phyloP scores from a whole-genome alignment of 2,329 filamentous ascomycete species.

The Pochonia chlamydosporia region DNA sequence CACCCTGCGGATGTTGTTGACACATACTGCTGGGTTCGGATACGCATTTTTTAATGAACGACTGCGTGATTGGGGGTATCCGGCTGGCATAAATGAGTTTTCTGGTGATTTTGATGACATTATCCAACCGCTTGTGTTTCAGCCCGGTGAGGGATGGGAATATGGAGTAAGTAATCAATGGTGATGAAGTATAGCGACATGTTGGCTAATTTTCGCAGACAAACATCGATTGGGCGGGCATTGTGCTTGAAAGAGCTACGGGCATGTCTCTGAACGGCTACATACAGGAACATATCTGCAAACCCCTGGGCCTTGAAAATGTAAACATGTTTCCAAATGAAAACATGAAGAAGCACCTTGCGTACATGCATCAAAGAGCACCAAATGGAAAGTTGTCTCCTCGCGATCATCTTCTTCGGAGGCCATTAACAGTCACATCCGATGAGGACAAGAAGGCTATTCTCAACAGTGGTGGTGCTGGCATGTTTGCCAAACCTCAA shows the following conservation, averaged over 20 bases:
- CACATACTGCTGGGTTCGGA: conserved; percentile 50
- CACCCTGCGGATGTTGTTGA: conserved; percentile 53
- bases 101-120: conserved; percentile 47
- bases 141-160: conserved; percentile 57
- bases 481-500: conserved; percentile 51
- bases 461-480: conserved; percentile 57
- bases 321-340: conserved; percentile 51
- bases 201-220: conserved; percentile 27
- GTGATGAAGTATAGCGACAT: not conserved
- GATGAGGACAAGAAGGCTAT: conserved; percentile 35
- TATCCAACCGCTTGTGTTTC: conserved; percentile 50
- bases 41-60: conserved; percentile 50
- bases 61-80: conserved; percentile 40
- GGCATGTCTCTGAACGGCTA: conserved; percentile 41
- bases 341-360: conserved; percentile 49
- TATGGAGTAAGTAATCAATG: conserved; percentile 43
- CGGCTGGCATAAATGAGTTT: conserved; percentile 52
- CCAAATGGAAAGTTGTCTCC: conserved; percentile 33
- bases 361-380: conserved; percentile 49
- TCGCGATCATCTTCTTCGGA: conserved; percentile 45
- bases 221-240: conserved; percentile 48
- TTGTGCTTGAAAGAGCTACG: conserved; percentile 39
- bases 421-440: conserved; percentile 34
- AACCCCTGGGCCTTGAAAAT: conserved; percentile 40
- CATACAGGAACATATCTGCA: conserved; percentile 39